phyloP scores from a whole-genome alignment of 805 yeast species.

The Saturnispora dispora region DNA sequence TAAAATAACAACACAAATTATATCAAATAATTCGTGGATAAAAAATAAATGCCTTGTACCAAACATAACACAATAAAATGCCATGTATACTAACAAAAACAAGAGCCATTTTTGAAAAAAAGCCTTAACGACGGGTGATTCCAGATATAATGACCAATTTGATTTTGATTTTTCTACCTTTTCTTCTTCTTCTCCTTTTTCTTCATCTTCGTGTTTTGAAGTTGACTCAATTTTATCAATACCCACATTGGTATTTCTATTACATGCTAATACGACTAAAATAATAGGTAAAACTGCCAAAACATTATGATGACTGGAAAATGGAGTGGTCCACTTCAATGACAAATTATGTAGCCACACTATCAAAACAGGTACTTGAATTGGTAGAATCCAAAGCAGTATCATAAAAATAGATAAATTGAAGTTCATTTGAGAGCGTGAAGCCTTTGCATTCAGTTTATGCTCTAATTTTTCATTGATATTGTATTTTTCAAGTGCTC shows the following conservation, averaged over 20 bases:
- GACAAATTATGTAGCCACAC: constrained; percentile 77
- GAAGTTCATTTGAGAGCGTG: constrained; percentile 40
- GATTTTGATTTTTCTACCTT: constrained; percentile 62
- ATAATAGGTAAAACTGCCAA: constrained; percentile 70
- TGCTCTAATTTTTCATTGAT: neutral
- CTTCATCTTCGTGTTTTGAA: constrained; percentile 17
- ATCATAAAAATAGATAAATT: constrained; percentile 54
- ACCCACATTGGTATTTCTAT: constrained; percentile 27
- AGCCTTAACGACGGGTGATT: constrained; percentile 69
- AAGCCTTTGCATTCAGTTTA: neutral
- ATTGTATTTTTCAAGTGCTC: neutral
- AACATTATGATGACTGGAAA: constrained; percentile 78
- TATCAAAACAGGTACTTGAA: constrained; percentile 65
- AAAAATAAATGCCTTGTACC: constrained; percentile 81
- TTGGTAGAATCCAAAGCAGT: constrained; percentile 72
- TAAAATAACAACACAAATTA: constrained; percentile 47
- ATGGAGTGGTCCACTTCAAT: constrained; percentile 74
- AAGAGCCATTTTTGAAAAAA: constrained; percentile 52
- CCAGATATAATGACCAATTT: constrained; percentile 38
- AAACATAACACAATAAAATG: constrained; percentile 54
- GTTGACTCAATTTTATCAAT: neutral
- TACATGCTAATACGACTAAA: constrained; percentile 40
- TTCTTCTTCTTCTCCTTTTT: constrained; percentile 1
- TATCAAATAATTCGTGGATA: constrained; percentile 69
- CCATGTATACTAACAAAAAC: constrained; percentile 40